phyloP scores from a whole-genome alignment of 129 eudicot genomes.

The Mikania micrantha region DNA sequence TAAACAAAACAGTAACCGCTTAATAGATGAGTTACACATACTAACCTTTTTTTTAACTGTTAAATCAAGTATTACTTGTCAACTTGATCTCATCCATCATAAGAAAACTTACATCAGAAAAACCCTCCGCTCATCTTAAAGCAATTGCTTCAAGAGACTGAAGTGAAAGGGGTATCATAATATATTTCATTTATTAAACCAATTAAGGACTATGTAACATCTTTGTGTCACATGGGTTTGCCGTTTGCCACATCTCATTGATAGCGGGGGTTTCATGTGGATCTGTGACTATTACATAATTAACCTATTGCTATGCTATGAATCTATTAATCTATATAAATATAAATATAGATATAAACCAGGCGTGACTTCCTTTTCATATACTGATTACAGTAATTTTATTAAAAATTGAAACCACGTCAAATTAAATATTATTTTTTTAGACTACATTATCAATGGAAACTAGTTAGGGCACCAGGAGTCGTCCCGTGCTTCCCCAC shows the following conservation, averaged over 20 bases:
- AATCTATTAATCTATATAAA: constrained; percentile 7
- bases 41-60: too few species aligned
- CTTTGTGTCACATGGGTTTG: constrained; percentile 24
- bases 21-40: too few species aligned
- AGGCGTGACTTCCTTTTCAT: constrained; percentile 8
- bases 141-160: too few species aligned
- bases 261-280: constrained; percentile 17
- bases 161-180: too few species aligned
- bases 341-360: too few species aligned
- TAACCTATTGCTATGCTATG: constrained; percentile 11
- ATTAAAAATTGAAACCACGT: background rate
- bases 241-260: constrained; percentile 15
- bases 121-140: too few species aligned
- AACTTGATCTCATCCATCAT: too few species aligned
- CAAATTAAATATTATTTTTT: background rate
- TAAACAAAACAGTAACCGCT: too few species aligned
- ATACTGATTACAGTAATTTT: background rate
- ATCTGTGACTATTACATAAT: constrained; percentile 25
- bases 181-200: constrained; percentile 14
- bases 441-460: background rate
- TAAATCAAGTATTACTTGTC: too few species aligned
- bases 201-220: constrained; percentile 7
- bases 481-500: too few species aligned
- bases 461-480: too few species aligned
- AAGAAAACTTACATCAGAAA: too few species aligned